These are phyloP conservation scores for Chytriomyces sp. DNA, from an alignment of 192 early-diverging fungal species.

Conservation along the genomic window DNA sequence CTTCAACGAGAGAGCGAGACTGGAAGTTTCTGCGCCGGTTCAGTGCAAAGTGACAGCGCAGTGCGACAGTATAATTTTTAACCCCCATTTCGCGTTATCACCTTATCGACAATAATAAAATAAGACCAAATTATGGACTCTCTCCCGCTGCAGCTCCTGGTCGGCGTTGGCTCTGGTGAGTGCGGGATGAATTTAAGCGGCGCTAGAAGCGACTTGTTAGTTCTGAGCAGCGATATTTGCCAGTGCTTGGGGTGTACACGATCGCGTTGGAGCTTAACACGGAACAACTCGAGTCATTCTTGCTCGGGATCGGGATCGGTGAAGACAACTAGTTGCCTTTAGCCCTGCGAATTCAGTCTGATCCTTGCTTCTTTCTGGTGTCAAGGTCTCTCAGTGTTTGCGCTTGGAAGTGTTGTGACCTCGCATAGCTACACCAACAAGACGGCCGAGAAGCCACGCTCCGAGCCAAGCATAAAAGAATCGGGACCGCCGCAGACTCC, in stretches of 20 bases:
- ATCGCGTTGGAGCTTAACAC: neutral
- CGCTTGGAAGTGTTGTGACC: neutral
- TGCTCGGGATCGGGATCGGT: neutral
- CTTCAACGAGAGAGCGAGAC: conserved; percentile 36
- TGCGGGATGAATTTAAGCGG: neutral
- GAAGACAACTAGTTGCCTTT: neutral
- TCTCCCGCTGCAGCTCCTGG: neutral
- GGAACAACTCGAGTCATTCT: neutral
- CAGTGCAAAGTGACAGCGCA: conserved; percentile 43
- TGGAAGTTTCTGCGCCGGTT: conserved; percentile 50
- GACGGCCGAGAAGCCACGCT: neutral
- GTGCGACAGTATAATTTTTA: neutral
- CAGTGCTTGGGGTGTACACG: neutral
- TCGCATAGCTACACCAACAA: neutral
- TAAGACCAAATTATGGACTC: neutral
- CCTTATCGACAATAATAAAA: no score
- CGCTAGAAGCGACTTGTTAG: neutral
- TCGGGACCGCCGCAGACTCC: neutral
- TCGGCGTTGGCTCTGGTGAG: neutral
- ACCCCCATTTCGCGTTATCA: no score
- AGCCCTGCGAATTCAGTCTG: neutral
- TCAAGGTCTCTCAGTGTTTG: neutral
- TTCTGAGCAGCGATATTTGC: neutral
- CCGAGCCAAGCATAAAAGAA: neutral
- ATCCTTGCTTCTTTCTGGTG: neutral